Base-by-base conservation (phyloP, 805 yeast genomes). In the Wickerhamiella sorbophila region DNA sequence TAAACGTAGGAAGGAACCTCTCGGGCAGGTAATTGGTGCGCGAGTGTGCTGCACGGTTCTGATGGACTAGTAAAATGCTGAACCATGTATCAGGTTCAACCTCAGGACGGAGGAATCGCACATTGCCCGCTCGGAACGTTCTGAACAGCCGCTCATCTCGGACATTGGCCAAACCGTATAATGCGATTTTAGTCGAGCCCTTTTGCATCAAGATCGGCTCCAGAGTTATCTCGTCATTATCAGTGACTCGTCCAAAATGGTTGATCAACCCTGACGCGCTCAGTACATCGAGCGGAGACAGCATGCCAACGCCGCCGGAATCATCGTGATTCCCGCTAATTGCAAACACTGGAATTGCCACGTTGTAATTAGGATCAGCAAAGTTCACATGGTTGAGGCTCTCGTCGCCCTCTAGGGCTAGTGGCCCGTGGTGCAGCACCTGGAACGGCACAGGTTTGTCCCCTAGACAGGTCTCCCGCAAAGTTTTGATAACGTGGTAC, bases 241-340 rank as follows among this genome's bases (percentile, higher is more conserved):
- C 79, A 17, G 70, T 64, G 1, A 84, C 79, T 50, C 80, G 72
- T 1, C 98, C 98, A 59, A 85, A 86, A 62, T 86, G 94, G 58
- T 91, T 91, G 22, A 91, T 62, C 42, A 87, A 62, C 0, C 97
- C 97, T 2, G 84, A 64, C 5, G 81, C 83, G 16, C 83, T 72
- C 10, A 91, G 62, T 3, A 91, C 62, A 59, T 91, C 98, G 66
- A 91, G 66, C 0, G 98, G 94, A 42, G 87, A 77, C 12, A 91
- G 63, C 41, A 83, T 62, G 2, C 58, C 58, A 2, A 53, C 82
- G 1, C 97, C 97, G 0, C 94, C 82, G 3, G 95, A 84, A 60
- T 91, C 97, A 60, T 91, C 98, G 58, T 91, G 98, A 54, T 91
- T 91, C 2, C 98, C 98, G 36, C 88, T 76, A 3, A 91, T 88